These are phyloP conservation scores for Pleodorina starrii DNA, from an alignment of 139 green algal genomes.

Conservation along the genomic window DNA sequence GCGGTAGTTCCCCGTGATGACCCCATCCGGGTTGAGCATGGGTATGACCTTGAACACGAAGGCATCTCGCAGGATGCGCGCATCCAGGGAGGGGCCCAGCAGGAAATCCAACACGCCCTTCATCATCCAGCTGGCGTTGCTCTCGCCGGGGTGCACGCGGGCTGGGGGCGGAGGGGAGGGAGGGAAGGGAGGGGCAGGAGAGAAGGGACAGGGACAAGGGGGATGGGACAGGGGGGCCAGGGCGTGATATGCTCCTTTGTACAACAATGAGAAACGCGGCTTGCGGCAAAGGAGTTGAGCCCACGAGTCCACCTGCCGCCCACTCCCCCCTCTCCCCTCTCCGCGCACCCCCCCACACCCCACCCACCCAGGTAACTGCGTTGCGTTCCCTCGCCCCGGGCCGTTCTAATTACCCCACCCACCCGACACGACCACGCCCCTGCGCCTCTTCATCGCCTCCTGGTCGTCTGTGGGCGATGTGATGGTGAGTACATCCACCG, in stretches of 20 bases:
- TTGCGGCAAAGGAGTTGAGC: too few species aligned
- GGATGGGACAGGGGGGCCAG: too few species aligned
- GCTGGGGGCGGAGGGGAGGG: constrained; percentile 43
- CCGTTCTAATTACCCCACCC: too few species aligned
- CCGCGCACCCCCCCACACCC: too few species aligned
- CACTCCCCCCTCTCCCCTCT: too few species aligned
- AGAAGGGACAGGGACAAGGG: background rate
- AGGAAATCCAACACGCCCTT: constrained; percentile 80
- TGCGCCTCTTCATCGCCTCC: constrained; percentile 41
- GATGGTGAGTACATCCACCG: constrained; percentile 79
- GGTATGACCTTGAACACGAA: constrained; percentile 87
- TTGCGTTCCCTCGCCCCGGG: too few species aligned
- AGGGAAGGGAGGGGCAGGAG: background rate
- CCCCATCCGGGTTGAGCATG: constrained; percentile 88
- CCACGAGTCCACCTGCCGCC: too few species aligned
- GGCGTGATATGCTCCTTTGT: too few species aligned
- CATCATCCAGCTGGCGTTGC: constrained; percentile 87
- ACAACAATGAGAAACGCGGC: too few species aligned
- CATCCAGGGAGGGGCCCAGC: constrained; percentile 61
- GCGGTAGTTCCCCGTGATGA: constrained; percentile 64
- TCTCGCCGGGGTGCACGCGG: constrained; percentile 86
- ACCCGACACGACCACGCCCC: constrained; percentile 41
- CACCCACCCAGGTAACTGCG: too few species aligned
- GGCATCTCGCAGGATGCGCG: constrained; percentile 64
- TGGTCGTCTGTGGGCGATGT: constrained; percentile 55